Evolutionary conservation across 2,329 filamentous ascomycete species (phyloP).

Genomic region (Diaporthe sp.): DNA sequence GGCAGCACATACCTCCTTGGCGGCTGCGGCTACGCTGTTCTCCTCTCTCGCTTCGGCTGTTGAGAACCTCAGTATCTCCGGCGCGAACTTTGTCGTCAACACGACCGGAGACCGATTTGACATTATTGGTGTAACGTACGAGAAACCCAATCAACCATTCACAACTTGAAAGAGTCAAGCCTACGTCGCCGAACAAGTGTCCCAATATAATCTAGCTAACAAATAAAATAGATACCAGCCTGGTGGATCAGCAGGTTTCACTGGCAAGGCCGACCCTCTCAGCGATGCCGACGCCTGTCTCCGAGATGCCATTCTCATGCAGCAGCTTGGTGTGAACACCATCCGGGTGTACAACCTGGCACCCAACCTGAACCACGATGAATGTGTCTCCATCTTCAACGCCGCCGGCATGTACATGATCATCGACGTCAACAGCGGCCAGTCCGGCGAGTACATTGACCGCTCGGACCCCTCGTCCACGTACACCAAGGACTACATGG

Average conservation of each 20-base stretch:
- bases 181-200: no score
- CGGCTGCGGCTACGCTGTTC: conserved; percentile 39
- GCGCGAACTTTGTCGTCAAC: conserved; percentile 64
- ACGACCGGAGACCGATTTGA: conserved; percentile 67
- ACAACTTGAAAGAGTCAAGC: no score
- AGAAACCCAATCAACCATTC: background rate
- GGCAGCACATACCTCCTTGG: conserved; percentile 35
- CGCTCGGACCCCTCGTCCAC: conserved; percentile 64
- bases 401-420: conserved; percentile 58
- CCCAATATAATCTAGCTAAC: conserved; percentile 5
- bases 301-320: conserved; percentile 69
- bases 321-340: conserved; percentile 70
- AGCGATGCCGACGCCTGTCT: conserved; percentile 56
- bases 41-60: conserved; percentile 36
- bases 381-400: conserved; percentile 73
- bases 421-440: conserved; percentile 72
- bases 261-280: conserved; percentile 54
- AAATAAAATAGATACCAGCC: conserved; percentile 64
- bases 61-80: conserved; percentile 33
- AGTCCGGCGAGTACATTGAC: conserved; percentile 65
- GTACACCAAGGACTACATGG: conserved; percentile 62
- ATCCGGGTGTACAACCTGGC: conserved; percentile 75
- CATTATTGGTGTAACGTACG: conserved; percentile 67
- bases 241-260: conserved; percentile 69
- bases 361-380: conserved; percentile 70